phyloP scores from a whole-genome alignment of 306 rosid genomes.

The Macrotyloma uniflorum region DNA sequence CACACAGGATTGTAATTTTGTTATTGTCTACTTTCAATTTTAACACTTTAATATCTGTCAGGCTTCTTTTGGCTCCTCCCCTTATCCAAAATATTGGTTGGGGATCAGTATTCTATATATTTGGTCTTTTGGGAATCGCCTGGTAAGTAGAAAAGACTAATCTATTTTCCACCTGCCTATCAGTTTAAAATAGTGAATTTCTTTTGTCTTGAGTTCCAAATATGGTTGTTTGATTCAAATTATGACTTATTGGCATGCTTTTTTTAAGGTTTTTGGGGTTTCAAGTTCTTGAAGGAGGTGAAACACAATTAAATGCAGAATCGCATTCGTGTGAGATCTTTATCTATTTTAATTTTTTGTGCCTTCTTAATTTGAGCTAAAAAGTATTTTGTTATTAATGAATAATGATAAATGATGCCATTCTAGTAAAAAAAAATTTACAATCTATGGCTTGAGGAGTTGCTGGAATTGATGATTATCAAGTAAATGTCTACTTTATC shows the following conservation, averaged over 20 bases:
- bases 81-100: slow-evolving; percentile 89
- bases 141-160: slow-evolving; percentile 67
- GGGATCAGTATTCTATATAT: slow-evolving; percentile 90
- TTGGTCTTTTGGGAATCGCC: slow-evolving; percentile 77
- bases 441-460: background rate
- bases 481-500: background rate
- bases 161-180: slow-evolving; percentile 18
- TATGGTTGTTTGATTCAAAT: slow-evolving; percentile 31
- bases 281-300: slow-evolving; percentile 67
- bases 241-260: slow-evolving; percentile 31
- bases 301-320: slow-evolving; percentile 49
- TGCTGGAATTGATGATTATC: slow-evolving; percentile 23
- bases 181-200: slow-evolving; percentile 28
- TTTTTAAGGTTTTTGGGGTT: slow-evolving; percentile 83
- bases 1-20: background rate
- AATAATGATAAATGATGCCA: slow-evolving; percentile 10
- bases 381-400: background rate
- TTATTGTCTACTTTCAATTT: slow-evolving; percentile 38
- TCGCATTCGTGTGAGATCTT: slow-evolving; percentile 59
- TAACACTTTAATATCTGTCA: slow-evolving; percentile 47
- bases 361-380: slow-evolving; percentile 24
- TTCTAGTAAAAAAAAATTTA: slow-evolving; percentile 14
- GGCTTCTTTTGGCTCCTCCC: slow-evolving; percentile 95
- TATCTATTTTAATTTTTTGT: slow-evolving; percentile 26
- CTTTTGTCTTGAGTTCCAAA: slow-evolving; percentile 22